Conservation (phyloP, 352 stramenopile genomes). For the Pythium rhizo-oryzae region DNA sequence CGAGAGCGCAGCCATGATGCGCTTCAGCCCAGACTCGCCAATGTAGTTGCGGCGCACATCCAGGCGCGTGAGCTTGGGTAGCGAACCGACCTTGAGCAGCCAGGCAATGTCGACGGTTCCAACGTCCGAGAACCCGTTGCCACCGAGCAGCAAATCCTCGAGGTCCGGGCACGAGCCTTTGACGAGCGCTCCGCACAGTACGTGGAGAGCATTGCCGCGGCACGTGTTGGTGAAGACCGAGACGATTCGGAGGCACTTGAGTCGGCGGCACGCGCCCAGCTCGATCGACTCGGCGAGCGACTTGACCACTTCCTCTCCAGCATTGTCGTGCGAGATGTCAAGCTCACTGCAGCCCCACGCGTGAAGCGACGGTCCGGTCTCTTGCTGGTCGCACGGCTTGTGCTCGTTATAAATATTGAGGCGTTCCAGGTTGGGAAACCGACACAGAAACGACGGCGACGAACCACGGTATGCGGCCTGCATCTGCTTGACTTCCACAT, state of each 20-base stretch:
- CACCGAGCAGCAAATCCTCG: slow-evolving; percentile 67
- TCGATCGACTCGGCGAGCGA: slow-evolving; percentile 71
- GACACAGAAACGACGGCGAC: slow-evolving; percentile 45
- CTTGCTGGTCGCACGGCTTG: slow-evolving; percentile 61
- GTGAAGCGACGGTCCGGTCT: slow-evolving; percentile 57
- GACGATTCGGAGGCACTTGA: slow-evolving; percentile 63
- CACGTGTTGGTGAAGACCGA: slow-evolving; percentile 84
- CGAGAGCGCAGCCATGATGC: slow-evolving; percentile 65
- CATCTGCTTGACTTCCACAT: slow-evolving; percentile 57
- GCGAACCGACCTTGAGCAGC: slow-evolving; percentile 61
- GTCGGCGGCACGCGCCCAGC: slow-evolving; percentile 54
- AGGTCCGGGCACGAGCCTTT: slow-evolving; percentile 65
- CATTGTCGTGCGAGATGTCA: slow-evolving; percentile 79
- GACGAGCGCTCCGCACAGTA: slow-evolving; percentile 65
- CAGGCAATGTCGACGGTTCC: slow-evolving; percentile 75
- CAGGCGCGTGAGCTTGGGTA: slow-evolving; percentile 68
- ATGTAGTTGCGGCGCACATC: slow-evolving; percentile 86
- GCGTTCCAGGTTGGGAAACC: slow-evolving; percentile 59
- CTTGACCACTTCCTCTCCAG: slow-evolving; percentile 65
- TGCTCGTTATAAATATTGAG: slow-evolving; percentile 62
- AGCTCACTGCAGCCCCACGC: slow-evolving; percentile 80
- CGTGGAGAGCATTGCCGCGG: slow-evolving; percentile 66
- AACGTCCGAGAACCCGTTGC: slow-evolving; percentile 78
- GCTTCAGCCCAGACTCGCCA: slow-evolving; percentile 72
- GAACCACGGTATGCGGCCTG: slow-evolving; percentile 44